These are phyloP conservation scores for Solanum appendiculatum DNA, from an alignment of 257 asterid species.

Conservation along the genomic window DNA sequence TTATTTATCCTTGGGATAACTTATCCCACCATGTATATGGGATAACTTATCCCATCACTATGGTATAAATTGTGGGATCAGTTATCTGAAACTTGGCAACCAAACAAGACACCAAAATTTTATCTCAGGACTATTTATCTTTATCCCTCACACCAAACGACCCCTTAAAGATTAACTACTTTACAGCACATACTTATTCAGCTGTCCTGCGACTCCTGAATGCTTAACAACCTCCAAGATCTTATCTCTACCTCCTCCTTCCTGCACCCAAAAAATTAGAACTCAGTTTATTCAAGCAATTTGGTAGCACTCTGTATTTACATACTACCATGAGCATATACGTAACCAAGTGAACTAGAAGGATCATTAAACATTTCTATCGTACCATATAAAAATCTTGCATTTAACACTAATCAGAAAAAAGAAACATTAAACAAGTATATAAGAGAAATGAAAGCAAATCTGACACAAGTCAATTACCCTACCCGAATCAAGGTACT, in stretches of 20 bases:
- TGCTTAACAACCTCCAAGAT: not conserved
- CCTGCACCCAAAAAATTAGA: constrained; percentile 3
- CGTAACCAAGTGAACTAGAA: not conserved
- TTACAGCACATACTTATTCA: constrained; percentile 38
- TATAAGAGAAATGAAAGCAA: not conserved
- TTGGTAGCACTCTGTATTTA: not conserved
- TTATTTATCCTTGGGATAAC: not conserved
- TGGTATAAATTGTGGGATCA: not conserved
- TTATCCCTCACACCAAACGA: not conserved
- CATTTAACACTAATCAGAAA: not conserved
- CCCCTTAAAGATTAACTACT: not conserved
- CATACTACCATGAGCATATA: not conserved
- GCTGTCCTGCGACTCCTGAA: not conserved
- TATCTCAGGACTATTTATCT: not conserved
- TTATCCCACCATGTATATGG: too few relatives aligned
- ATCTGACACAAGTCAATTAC: not conserved
- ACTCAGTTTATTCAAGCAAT: not conserved
- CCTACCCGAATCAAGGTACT: not conserved
- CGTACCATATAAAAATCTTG: not conserved
- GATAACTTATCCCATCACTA: not conserved
- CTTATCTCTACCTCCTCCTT: not conserved
- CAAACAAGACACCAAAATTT: not conserved
- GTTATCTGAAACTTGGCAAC: not conserved
- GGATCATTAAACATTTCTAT: not conserved
- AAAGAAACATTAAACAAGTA: not conserved